These are phyloP conservation scores for Diplodia intermedia DNA, from an alignment of 2,329 filamentous ascomycete species.

Conservation along the genomic window DNA sequence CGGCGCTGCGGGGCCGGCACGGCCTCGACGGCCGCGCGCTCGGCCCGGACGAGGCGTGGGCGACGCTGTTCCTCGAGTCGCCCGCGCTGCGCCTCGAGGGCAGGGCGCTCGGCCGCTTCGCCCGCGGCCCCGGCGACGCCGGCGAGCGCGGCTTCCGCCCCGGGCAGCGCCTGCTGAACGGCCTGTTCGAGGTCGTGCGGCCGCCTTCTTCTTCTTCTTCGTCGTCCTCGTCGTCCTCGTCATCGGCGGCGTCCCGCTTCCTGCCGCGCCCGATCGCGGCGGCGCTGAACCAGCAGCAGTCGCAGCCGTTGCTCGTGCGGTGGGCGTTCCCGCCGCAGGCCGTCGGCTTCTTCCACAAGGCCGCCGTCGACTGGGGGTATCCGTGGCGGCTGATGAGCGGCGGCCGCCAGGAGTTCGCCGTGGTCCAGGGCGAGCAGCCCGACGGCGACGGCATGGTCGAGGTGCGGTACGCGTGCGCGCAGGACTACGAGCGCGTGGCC, in stretches of 20 bases:
- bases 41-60: slow-evolving; percentile 24
- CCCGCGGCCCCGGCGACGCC: slow-evolving; percentile 10
- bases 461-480: slow-evolving; percentile 19
- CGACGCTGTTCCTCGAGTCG: slow-evolving; percentile 16
- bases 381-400: slow-evolving; percentile 31
- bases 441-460: slow-evolving; percentile 20
- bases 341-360: slow-evolving; percentile 5
- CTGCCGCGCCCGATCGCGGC: slow-evolving; percentile 8
- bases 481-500: slow-evolving; percentile 26
- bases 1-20: not conserved
- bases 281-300: too few species aligned
- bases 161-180: slow-evolving; percentile 13
- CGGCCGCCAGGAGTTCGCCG: slow-evolving; percentile 23
- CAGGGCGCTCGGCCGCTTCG: slow-evolving; percentile 6
- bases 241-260: not conserved
- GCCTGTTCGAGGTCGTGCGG: slow-evolving; percentile 12
- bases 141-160: slow-evolving; percentile 26
- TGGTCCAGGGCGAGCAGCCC: slow-evolving; percentile 7
- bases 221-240: not conserved
- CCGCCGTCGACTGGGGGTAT: slow-evolving; percentile 19
- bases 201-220: slow-evolving; percentile 4
- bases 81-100: slow-evolving; percentile 17
- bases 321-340: slow-evolving; percentile 8
- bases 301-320: slow-evolving; percentile 14
- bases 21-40: not conserved